Base-by-base conservation (phyloP, 2,329 filamentous ascomycete genomes). In the Fusarium chlamydosporum region DNA sequence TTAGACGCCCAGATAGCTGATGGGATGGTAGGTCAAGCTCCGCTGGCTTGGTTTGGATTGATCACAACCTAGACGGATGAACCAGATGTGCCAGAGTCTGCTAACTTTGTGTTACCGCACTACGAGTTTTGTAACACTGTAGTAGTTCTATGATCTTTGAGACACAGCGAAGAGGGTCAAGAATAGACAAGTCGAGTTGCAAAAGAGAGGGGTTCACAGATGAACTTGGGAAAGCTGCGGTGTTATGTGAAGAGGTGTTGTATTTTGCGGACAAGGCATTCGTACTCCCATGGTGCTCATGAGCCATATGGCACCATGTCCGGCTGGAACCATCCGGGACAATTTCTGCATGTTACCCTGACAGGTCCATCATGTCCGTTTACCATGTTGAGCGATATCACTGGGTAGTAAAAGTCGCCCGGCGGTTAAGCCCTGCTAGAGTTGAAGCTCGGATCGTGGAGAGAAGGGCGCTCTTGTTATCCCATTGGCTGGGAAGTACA, bases 1-100 rank as follows among this genome's bases (percentile, higher is more conserved):
- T 66, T 71, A 72, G 73, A 76, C 73, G 76, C 76, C 74, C 70
- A 65, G 59, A 54, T 51, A 62, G n/a, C 41, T 58, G 35, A 57
- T 33, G 55, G 20, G 68, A 65, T 52, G 53, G 64, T 66, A 74
- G 78, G 79, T 83, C 82, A 83, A 85, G 58, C 61, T 59, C 53
- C 40, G 57, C 46, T 70, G 56, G 61, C 45, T 65, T 61, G 62
- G 61, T 59, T 63, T 35, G 61, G 61, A 60, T 67, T 34, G 23
- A n/a, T 64, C 68, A 65, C 41, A 27, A 50, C 34, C 47, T 37
- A 11, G 47, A n/a, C 34, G 34, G 34, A 40, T 40, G 47, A 51
- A 41, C 38, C 29, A 41, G 38, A 41, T 29, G 29, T 29, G n/a
- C n/a, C 29, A 20, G 35, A 33, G 27, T 10, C 10, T 18, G 47